Evolutionary conservation across 75 land plant species (phyloP), one percentile per base, ranked within the genome.

Genomic region (Picea sitchensis): DNA sequence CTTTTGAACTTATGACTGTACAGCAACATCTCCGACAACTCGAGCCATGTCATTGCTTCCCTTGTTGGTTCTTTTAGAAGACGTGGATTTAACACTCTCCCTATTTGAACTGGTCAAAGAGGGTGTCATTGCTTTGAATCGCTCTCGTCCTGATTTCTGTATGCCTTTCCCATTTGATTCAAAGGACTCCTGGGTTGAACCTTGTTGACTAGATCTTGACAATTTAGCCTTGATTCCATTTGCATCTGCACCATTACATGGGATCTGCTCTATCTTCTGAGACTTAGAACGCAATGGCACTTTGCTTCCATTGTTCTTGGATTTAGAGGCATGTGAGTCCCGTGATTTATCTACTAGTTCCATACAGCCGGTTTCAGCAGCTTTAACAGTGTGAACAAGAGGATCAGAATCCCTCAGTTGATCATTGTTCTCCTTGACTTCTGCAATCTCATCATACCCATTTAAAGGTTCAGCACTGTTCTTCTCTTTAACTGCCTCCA

Each of bases 1-100:
- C 30, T 23, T 73, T 13, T 8, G 41, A 23, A 13, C 30, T 73
- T 73, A 73, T 44, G 76, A 73, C 58, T 51, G 76, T 73, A 73
- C 76, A 73, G 44, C 23, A 7, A 73, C 76, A 51, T 73, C 58
- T 47, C 76, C 76, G 7, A 47, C 76, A 44, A 73, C 76, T 73
- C 44, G 26, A 54, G 58, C 76, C 76, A 73, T 54, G 31, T 51
- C 56, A 73, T 73, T 73, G 56, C 76, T 38, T 73, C 58, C 76
- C 31, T 73, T 73, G 58, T 47, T 21, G 20, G 26, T 73, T 54
- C 76, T 73, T 73, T 73, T 73, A 17, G 76, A 73, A 21, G 76
- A 13, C 76, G n/a, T 14, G 13, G 76, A 21, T 73, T 73, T 73
- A 14, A 54, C 58, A 54, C 31, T 21, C 58, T 73, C 76, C 44